phyloP scores from a whole-genome alignment of 805 yeast genomes.

The Kodamaea restingae region DNA sequence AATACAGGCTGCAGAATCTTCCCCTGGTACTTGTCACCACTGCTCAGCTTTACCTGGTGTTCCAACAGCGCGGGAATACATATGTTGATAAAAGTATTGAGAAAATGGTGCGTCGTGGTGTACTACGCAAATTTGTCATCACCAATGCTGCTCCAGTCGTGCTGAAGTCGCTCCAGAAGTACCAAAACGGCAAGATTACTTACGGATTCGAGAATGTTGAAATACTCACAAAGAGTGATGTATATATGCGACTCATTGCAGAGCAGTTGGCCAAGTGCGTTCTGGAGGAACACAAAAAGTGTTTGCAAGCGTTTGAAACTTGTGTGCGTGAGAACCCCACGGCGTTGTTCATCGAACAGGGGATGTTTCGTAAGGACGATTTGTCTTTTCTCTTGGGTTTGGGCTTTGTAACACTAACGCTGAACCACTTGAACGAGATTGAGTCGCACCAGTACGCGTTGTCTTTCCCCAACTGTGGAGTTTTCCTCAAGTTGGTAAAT shows the following conservation, averaged over 20 bases:
- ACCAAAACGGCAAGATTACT: conserved; percentile 33
- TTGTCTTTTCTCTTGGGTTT: conserved; percentile 30
- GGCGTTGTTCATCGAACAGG: conserved; percentile 23
- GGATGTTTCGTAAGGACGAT: conserved; percentile 23
- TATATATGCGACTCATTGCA: conserved; percentile 20
- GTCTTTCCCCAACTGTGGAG: conserved; percentile 50
- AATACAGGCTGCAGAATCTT: conserved; percentile 27
- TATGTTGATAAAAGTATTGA: conserved; percentile 47
- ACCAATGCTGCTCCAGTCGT: conserved; percentile 44
- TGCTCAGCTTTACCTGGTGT: conserved; percentile 48
- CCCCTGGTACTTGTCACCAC: conserved; percentile 41
- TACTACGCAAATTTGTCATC: conserved; percentile 37
- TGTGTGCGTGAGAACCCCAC: conserved; percentile 25
- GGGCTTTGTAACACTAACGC: conserved; percentile 45
- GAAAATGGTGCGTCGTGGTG: conserved; percentile 31
- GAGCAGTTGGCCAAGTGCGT: conserved; percentile 9
- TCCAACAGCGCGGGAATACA: conserved; percentile 42
- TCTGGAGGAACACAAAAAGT: neutral
- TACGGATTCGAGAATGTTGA: conserved; percentile 44
- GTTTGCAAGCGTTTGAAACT: conserved; percentile 19
- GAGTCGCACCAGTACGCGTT: conserved; percentile 39
- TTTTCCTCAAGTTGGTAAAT: conserved; percentile 41
- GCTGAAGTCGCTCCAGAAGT: conserved; percentile 30
- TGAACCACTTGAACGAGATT: conserved; percentile 41
- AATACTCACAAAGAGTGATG: conserved; percentile 26